Percentiles rank a stretch among this genome's conserved stretches.
Conservation (phyloP, 192 early-diverging fungal species). For the Funneliformis mosseae region DNA sequence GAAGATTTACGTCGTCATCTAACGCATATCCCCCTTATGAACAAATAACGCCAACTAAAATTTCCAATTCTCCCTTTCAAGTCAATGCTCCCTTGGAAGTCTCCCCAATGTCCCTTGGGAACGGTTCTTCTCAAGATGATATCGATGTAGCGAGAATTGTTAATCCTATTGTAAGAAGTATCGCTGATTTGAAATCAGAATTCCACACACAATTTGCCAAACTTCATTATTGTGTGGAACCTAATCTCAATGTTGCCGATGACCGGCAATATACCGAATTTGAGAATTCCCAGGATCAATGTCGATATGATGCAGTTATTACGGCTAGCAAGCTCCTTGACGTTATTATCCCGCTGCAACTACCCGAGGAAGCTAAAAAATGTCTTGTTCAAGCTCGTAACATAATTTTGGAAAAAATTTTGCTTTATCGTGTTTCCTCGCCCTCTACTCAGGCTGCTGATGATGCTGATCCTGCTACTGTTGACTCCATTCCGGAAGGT, state of each 20-base stretch:
- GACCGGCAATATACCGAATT: background rate
- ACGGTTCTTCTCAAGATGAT: background rate
- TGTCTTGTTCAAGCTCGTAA: background rate
- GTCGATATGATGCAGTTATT: background rate
- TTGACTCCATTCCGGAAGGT: background rate
- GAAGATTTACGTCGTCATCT: background rate
- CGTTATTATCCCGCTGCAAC: background rate
- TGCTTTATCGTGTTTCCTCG: background rate
- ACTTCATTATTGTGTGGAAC: slow-evolving; percentile 4
- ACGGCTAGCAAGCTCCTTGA: background rate
- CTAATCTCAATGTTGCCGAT: background rate
- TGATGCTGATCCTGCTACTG: background rate
- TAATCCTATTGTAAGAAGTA: slow-evolving; percentile 4
- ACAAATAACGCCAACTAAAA: background rate
- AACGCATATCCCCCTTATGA: background rate
- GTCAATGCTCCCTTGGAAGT: background rate
- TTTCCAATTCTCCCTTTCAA: background rate
- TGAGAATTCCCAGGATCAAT: slow-evolving; percentile 7
- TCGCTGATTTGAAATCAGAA: slow-evolving; percentile 7
- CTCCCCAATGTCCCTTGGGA: background rate
- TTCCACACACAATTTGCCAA: background rate
- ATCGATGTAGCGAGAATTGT: background rate
- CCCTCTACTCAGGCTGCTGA: background rate
- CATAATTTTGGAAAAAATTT: slow-evolving; percentile 1
- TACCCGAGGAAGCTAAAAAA: slow-evolving; percentile 19